A percentile compares a stretch with the other conserved stretches of the same genome.
Evolutionary conservation across 169 alveolate species (phyloP).

Genomic region (Cardiosporidium cionae): DNA sequence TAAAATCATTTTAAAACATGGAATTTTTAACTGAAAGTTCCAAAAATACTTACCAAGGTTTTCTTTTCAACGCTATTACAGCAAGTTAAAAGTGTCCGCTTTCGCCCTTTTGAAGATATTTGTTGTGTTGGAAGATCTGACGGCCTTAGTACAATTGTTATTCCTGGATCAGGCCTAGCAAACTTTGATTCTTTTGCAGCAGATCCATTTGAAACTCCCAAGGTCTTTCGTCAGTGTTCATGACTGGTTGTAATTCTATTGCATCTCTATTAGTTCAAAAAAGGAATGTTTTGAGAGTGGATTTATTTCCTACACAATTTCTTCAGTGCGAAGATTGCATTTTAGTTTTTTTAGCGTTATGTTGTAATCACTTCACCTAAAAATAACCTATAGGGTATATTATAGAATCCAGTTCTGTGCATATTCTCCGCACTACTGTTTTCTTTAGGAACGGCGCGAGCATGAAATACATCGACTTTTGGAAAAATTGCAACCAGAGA

Average conservation of each 20-base stretch:
- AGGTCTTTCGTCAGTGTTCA: constrained; percentile 8
- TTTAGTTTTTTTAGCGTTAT: background rate
- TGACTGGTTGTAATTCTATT: background rate
- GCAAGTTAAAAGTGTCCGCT: no score
- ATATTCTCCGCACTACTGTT: background rate
- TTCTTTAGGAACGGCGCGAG: constrained; percentile 54
- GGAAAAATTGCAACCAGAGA: constrained; percentile 80
- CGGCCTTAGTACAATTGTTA: constrained; percentile 66
- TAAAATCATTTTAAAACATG: no score
- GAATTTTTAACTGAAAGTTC: no score
- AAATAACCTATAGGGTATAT: background rate
- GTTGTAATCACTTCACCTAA: background rate
- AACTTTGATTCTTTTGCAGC: constrained; percentile 75
- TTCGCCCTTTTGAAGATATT: constrained; percentile 81
- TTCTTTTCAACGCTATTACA: no score
- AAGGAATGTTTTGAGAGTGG: background rate
- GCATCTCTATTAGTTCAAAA: background rate
- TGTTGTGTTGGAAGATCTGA: constrained; percentile 60
- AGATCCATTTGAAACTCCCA: constrained; percentile 70
- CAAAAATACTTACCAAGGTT: no score
- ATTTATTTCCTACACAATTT: no score
- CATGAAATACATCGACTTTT: constrained; percentile 67
- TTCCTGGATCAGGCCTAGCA: constrained; percentile 87
- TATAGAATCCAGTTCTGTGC: background rate
- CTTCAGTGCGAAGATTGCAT: no score